Percentiles rank a stretch among this genome's conserved stretches.
Conservation (phyloP, 139 green algal species). For the Chlorella sp. region DNA sequence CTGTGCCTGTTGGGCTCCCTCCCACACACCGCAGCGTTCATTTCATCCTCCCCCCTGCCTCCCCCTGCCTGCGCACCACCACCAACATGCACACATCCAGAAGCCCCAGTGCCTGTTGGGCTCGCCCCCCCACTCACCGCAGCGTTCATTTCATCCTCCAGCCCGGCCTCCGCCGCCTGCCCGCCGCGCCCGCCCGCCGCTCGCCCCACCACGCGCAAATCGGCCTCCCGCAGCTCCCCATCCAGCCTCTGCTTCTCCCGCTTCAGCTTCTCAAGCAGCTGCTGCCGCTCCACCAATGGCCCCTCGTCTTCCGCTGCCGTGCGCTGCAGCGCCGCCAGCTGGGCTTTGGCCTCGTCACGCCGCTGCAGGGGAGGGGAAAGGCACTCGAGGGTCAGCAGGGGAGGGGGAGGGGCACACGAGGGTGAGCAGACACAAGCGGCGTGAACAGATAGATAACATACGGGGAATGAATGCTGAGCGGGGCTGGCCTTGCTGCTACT, state of each 20-base stretch:
- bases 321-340: conserved; percentile 31
- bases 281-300: not conserved
- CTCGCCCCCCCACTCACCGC: not conserved
- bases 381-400: not conserved
- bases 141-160: conserved; percentile 24
- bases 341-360: not conserved
- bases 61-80: not conserved
- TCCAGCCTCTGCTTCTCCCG: not conserved
- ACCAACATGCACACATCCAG: too few relatives aligned
- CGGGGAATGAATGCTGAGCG: not conserved
- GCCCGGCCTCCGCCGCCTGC: not conserved
- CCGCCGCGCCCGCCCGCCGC: not conserved
- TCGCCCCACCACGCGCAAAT: not conserved
- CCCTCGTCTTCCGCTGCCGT: not conserved
- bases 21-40: conserved; percentile 4
- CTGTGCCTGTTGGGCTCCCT: not conserved
- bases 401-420: not conserved
- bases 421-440: too few relatives aligned
- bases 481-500: not conserved
- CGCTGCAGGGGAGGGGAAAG: not conserved
- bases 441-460: too few relatives aligned
- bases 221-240: not conserved
- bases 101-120: too few relatives aligned
- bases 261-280: not conserved
- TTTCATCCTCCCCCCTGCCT: not conserved